Conservation (phyloP, 2,329 filamentous ascomycete species). For the Aureobasidium sp. region DNA sequence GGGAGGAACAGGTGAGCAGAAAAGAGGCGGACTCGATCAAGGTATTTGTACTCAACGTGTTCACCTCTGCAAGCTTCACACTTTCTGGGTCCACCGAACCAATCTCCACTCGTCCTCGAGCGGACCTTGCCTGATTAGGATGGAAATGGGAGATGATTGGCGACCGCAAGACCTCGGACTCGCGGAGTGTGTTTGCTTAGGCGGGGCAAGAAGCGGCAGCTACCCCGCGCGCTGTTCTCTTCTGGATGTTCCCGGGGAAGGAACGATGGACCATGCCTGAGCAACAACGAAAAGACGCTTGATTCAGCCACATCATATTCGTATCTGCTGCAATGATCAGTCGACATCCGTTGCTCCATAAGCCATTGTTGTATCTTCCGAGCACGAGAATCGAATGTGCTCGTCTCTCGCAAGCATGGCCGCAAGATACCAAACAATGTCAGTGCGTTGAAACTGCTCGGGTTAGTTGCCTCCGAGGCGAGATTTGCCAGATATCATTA, state of each 20-base stretch:
- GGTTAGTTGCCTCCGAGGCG: not conserved
- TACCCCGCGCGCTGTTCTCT: constrained; percentile 13
- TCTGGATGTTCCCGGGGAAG: constrained; percentile 2
- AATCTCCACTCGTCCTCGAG: constrained; percentile 14
- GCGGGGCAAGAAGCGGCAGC: constrained; percentile 1
- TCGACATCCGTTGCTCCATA: not conserved
- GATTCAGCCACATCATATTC: not conserved
- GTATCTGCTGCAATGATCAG: not conserved
- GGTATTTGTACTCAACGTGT: constrained; percentile 14
- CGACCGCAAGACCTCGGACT: constrained; percentile 11
- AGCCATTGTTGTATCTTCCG: not conserved
- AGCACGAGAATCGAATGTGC: not conserved
- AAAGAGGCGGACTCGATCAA: not conserved
- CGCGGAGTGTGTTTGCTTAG: constrained; percentile 11
- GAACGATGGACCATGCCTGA: not conserved
- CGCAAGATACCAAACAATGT: not conserved
- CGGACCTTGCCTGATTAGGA: not conserved
- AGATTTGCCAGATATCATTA: not conserved
- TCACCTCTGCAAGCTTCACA: constrained; percentile 5
- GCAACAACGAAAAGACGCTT: not conserved
- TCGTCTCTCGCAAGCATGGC: not conserved
- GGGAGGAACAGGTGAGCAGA: not conserved
- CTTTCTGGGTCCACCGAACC: not conserved
- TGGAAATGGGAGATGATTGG: not conserved
- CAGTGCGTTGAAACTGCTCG: constrained; percentile 3